Evolutionary conservation across 306 rosid genomes (phyloP), one percentile per base, ranked within the genome.

Genomic region (Medicago ruthenica): DNA sequence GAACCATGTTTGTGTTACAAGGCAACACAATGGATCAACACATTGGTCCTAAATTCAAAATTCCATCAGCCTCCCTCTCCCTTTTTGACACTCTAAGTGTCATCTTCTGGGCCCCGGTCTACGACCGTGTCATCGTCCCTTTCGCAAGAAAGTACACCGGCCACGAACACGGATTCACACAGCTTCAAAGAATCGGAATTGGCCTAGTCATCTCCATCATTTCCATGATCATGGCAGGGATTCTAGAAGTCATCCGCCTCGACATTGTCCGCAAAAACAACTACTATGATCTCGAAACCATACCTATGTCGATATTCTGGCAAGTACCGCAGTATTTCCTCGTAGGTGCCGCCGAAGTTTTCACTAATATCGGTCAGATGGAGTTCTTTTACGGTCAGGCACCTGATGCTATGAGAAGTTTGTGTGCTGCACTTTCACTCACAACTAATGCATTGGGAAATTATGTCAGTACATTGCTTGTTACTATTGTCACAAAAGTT

Each of bases 1-100:
- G 76, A 88, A 91, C 97, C 34, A 87, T 91, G 95, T 91, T 91
- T 67, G 95, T 91, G 22, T 71, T 91, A 67, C 97, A 91, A 80
- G 97, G 97, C 65, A 86, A 91, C 86, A 86, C 86, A 76, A 50
- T 91, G 91, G 88, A 91, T 81, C 92, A 82, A 20, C 91, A 77
- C 71, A 85, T 91, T 45, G 92, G 95, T 2, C 89, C 87, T 5
- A 20, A 72, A 45, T 89, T 91, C 84, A 66, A 88, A 24, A 89
- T 91, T 47, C 97, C 95, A 40, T 85, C 95, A 1, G 95, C 97
- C 17, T 91, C 91, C 8, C 97, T 91, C 55, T 91, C 97, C 21
- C 76, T 91, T 40, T 91, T 89, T 0, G 95, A 91, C 79, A 88
- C 91, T 0, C 83, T 89, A 27, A 91, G 95, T 11, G 87, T 88